phyloP scores from a whole-genome alignment of 2,329 filamentous ascomycete species.

The Trichoderma hamatum region DNA sequence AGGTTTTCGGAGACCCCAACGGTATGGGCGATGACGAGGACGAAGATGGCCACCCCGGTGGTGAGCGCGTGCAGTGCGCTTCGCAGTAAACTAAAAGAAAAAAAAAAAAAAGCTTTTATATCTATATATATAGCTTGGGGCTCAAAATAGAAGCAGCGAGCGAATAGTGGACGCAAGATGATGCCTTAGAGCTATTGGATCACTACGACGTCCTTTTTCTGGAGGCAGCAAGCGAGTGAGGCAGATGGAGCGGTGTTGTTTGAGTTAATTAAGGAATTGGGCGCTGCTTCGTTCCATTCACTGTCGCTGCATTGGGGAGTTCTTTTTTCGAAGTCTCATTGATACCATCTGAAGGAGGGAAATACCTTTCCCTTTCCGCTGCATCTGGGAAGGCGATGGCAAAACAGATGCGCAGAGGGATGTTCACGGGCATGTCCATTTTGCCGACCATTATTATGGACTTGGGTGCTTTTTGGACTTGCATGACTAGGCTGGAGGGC shows the following conservation, averaged over 20 bases:
- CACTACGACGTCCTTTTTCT: conserved; percentile 9
- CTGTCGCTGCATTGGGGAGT: conserved; percentile 23
- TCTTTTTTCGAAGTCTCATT: conserved; percentile 29
- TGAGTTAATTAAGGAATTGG: conserved; percentile 24
- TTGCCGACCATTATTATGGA: conserved; percentile 27
- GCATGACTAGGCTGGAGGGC: conserved; percentile 41
- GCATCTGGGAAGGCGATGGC: conserved; percentile 17
- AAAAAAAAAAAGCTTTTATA: not conserved
- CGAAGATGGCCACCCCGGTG: conserved; percentile 72
- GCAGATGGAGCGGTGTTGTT: conserved; percentile 31
- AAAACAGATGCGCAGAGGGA: conserved; percentile 17
- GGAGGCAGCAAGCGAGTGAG: conserved; percentile 7
- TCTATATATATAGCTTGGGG: not conserved
- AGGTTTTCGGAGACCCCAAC: conserved; percentile 67
- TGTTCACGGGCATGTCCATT: conserved; percentile 22
- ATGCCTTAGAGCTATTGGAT: not conserved
- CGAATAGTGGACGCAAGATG: not conserved
- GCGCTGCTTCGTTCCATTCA: conserved; percentile 23
- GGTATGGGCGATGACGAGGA: conserved; percentile 73
- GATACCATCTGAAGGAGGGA: conserved; percentile 28
- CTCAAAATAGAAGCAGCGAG: not conserved
- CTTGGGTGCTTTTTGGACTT: conserved; percentile 35
- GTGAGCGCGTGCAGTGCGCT: conserved; percentile 82
- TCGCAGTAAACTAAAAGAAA: conserved; percentile 72
- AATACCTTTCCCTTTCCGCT: not conserved